Conservation (phyloP, 805 yeast species). For the Kregervanrija fluxuum region DNA sequence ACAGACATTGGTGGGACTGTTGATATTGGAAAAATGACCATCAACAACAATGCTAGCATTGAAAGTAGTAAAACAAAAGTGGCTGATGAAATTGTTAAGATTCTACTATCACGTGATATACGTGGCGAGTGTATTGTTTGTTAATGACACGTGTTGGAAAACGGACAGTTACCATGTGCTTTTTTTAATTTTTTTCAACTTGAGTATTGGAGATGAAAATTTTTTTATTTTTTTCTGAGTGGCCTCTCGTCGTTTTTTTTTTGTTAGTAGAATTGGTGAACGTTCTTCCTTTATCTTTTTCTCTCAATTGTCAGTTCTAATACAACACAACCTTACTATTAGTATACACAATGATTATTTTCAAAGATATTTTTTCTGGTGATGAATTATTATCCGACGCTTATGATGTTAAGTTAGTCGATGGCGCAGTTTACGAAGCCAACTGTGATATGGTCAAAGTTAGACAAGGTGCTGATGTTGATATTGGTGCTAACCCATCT, state of each 20-base stretch:
- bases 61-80: slow-evolving; percentile 2
- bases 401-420: slow-evolving; percentile 82
- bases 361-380: slow-evolving; percentile 79
- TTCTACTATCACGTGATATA: too few relatives aligned
- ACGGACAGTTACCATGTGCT: too few relatives aligned
- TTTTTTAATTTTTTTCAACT: too few relatives aligned
- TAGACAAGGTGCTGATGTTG: slow-evolving; percentile 80
- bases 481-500: slow-evolving; percentile 99
- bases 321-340: neutral
- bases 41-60: too few relatives aligned
- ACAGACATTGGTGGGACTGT: slow-evolving; percentile 56
- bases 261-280: neutral
- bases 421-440: slow-evolving; percentile 91
- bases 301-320: neutral
- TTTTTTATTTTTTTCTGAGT: too few relatives aligned
- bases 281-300: neutral
- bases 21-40: neutral
- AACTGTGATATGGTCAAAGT: slow-evolving; percentile 90
- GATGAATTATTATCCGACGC: slow-evolving; percentile 98
- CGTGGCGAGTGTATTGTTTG: too few relatives aligned
- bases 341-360: slow-evolving; percentile 29
- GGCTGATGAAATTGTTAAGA: slow-evolving; percentile 5
- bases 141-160: too few relatives aligned
- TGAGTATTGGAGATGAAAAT: too few relatives aligned
- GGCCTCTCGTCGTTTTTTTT: neutral